These are phyloP conservation scores for Cercospora sp. DNA, from an alignment of 2,329 filamentous ascomycete species.

Conservation along the genomic window DNA sequence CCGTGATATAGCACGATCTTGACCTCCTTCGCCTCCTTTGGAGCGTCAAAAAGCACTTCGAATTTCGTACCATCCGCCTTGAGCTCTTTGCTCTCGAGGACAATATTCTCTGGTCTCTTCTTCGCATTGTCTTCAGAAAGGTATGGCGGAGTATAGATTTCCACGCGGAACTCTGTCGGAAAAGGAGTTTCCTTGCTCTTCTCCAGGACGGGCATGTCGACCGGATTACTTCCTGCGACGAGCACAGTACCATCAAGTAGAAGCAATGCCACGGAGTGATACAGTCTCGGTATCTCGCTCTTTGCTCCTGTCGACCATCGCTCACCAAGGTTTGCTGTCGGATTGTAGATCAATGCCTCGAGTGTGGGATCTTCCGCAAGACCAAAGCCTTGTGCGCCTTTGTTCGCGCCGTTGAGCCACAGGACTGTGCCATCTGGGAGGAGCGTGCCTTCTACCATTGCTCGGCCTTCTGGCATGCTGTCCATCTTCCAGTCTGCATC, in stretches of 20 bases:
- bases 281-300: constrained; percentile 52
- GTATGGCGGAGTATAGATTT: constrained; percentile 63
- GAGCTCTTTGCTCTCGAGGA: constrained; percentile 48
- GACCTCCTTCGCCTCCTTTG: constrained; percentile 45
- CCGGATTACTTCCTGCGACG: constrained; percentile 61
- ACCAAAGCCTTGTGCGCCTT: constrained; percentile 61
- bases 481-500: constrained; percentile 66
- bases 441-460: constrained; percentile 61
- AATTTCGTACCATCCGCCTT: constrained; percentile 49
- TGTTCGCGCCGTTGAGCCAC: constrained; percentile 60
- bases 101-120: constrained; percentile 52
- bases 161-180: constrained; percentile 62
- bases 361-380: constrained; percentile 55
- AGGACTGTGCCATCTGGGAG: constrained; percentile 61
- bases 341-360: constrained; percentile 60
- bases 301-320: constrained; percentile 51
- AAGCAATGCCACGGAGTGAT: constrained; percentile 62
- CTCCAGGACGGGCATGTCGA: constrained; percentile 57
- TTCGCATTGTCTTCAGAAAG: constrained; percentile 53
- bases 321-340: constrained; percentile 50
- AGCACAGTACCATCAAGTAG: constrained; percentile 61
- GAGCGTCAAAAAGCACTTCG: constrained; percentile 50
- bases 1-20: constrained; percentile 59
- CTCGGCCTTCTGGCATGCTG: constrained; percentile 57
- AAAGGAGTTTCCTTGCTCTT: constrained; percentile 47